phyloP scores from a whole-genome alignment of 768 basidiomycete genomes.

The Panus rudis region DNA sequence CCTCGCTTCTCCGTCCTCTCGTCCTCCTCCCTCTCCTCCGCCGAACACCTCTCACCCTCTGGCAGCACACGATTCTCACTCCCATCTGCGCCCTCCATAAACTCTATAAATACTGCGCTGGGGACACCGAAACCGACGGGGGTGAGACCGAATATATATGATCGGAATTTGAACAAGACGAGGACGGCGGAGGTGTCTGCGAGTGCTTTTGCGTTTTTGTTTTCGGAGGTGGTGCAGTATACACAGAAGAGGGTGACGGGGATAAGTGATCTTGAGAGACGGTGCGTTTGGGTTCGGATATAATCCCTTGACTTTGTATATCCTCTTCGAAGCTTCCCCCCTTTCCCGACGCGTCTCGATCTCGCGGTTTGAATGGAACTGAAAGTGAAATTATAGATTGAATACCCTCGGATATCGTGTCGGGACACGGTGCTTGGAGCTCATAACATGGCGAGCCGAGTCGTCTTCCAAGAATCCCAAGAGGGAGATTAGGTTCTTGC shows the following conservation, averaged over 20 bases:
- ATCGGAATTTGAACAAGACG: slow-evolving; percentile 83
- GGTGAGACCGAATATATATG: slow-evolving; percentile 75
- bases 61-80: slow-evolving; percentile 68
- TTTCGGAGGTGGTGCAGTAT: slow-evolving; percentile 92
- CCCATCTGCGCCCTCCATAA: slow-evolving; percentile 46
- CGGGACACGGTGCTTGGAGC: slow-evolving; percentile 79
- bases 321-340: neutral
- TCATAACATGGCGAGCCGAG: slow-evolving; percentile 77
- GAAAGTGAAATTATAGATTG: too few species aligned
- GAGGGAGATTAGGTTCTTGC: slow-evolving; percentile 84
- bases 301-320: neutral
- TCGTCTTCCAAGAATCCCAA: slow-evolving; percentile 82
- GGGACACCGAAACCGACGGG: slow-evolving; percentile 30
- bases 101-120: slow-evolving; percentile 31
- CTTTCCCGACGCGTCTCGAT: neutral
- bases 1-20: slow-evolving; percentile 66
- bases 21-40: slow-evolving; percentile 39
- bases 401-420: slow-evolving; percentile 92
- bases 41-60: slow-evolving; percentile 46
- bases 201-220: slow-evolving; percentile 81
- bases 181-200: slow-evolving; percentile 77
- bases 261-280: slow-evolving; percentile 90
- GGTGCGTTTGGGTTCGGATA: too few species aligned
- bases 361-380: neutral
- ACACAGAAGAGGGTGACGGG: slow-evolving; percentile 93